Evolutionary conservation across 148 eudicot genomes (phyloP), one percentile per base, ranked within the genome.

Genomic region (Rhododendron williamsianum): DNA sequence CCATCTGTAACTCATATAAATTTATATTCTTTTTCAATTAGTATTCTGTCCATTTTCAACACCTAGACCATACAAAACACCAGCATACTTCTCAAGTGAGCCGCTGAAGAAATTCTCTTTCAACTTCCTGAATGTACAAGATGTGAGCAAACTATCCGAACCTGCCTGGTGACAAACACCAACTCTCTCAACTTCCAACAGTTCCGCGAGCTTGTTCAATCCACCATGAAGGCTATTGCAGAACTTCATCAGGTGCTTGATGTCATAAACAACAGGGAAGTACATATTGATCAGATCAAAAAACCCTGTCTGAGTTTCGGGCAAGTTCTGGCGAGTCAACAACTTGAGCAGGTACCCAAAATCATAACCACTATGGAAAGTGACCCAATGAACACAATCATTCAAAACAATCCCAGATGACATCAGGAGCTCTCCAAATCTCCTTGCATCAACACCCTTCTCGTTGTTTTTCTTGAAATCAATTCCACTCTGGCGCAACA

Each of bases 121-220:
- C 86, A 92, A 87, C 88, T 91, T 92, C 90, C 90, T 88, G 86
- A 91, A 92, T 4, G 91, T 89, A 84, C 90, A 92, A n/a, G 91
- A 84, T 6, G 94, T 92, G 69, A 92, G 92, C 92, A 92, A 86
- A 82, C 94, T 91, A 89, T 92, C 94, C 1, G 94, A 89, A 36
- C 94, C 94, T 0, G 94, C 94, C 84, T 92, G 92, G 74, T 92
- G 94, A 27, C 88, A 87, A 48, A 91, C 76, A 52, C 94, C 94
- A 9, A 92, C 83, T 63, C 92, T 89, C 89, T 92, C 94, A 12
- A 92, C 92, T 41, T 89, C 94, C 91, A 92, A 86, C 30, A 92
- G 81, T 87, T 92, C 91, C 0, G 92, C 94, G 18, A 92, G 90
- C 91, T 92, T 92, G 87, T 91, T 92, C 87, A 92, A 80, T 1